phyloP scores from a whole-genome alignment of 2,329 filamentous ascomycete genomes.

The Amylocarpus encephaloides region DNA sequence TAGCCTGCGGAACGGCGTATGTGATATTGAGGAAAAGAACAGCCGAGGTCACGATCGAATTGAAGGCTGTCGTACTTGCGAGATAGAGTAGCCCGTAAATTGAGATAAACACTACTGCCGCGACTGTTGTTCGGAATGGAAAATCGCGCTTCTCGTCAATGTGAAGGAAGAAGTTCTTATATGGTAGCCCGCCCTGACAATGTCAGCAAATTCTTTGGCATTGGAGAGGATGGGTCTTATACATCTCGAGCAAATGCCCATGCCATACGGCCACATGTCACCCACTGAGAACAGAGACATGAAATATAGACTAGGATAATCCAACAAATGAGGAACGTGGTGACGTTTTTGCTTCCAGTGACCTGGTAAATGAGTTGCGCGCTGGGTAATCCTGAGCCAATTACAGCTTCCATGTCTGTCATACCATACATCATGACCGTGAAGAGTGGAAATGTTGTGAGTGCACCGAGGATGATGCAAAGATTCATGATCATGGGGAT shows the following conservation, averaged over 20 bases:
- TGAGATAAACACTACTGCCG: slow-evolving; percentile 43
- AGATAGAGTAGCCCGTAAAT: slow-evolving; percentile 72
- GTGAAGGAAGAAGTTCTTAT: slow-evolving; percentile 45
- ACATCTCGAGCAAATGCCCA: slow-evolving; percentile 3
- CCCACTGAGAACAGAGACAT: background rate
- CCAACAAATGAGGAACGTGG: slow-evolving; percentile 1
- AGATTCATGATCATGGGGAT: slow-evolving; percentile 64
- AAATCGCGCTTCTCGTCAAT: slow-evolving; percentile 3
- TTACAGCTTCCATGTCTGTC: slow-evolving; percentile 56
- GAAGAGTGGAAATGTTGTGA: slow-evolving; percentile 60
- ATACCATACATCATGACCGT: slow-evolving; percentile 70
- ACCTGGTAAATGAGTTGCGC: slow-evolving; percentile 62
- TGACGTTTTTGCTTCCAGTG: background rate
- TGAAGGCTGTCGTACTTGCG: slow-evolving; percentile 67
- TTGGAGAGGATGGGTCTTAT: background rate
- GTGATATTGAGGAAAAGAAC: slow-evolving; percentile 70
- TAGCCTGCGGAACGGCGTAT: slow-evolving; percentile 67
- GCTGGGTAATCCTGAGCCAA: slow-evolving; percentile 63
- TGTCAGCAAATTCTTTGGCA: background rate
- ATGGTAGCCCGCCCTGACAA: slow-evolving; percentile 39
- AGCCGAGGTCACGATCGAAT: slow-evolving; percentile 69
- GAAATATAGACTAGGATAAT: background rate
- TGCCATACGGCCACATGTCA: background rate
- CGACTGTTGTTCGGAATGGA: slow-evolving; percentile 32
- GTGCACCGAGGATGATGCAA: slow-evolving; percentile 56